Conservation (phyloP, 2,329 filamentous ascomycete genomes). For the Tolypocladium amazonense region DNA sequence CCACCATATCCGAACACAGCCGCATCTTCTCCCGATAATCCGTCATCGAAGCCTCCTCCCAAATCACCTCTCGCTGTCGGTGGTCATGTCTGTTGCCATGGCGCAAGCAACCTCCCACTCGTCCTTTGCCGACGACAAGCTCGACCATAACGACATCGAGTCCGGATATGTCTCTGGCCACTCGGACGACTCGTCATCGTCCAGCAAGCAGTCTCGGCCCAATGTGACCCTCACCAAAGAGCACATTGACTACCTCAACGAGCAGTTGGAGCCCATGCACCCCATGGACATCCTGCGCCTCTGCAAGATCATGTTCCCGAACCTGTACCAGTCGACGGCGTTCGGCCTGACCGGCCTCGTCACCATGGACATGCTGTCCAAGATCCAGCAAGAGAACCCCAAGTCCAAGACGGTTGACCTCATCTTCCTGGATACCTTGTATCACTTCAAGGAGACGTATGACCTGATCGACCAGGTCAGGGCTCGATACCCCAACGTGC, state of each 20-base stretch:
- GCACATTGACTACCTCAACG: conserved; percentile 85
- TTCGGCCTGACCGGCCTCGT: conserved; percentile 74
- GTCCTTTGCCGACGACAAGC: conserved; percentile 28
- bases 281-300: conserved; percentile 88
- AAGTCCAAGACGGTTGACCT: conserved; percentile 50
- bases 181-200: conserved; percentile 27
- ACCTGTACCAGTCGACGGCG: conserved; percentile 77
- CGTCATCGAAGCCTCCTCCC: neutral
- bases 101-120: conserved; percentile 28
- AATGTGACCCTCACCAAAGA: conserved; percentile 76
- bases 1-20: neutral
- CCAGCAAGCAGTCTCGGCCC: conserved; percentile 40
- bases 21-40: neutral
- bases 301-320: conserved; percentile 82
- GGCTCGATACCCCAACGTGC: conserved; percentile 65
- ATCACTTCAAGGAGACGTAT: conserved; percentile 72
- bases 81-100: conserved; percentile 1
- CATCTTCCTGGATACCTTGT: conserved; percentile 76
- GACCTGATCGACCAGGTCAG: conserved; percentile 64
- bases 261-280: conserved; percentile 76
- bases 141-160: conserved; percentile 44
- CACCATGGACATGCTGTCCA: conserved; percentile 77
- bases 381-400: conserved; percentile 54
- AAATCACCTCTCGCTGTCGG: neutral
- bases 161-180: conserved; percentile 71